Conservation (phyloP, 2,329 filamentous ascomycete species). For the Taxawa tesnikishii region DNA sequence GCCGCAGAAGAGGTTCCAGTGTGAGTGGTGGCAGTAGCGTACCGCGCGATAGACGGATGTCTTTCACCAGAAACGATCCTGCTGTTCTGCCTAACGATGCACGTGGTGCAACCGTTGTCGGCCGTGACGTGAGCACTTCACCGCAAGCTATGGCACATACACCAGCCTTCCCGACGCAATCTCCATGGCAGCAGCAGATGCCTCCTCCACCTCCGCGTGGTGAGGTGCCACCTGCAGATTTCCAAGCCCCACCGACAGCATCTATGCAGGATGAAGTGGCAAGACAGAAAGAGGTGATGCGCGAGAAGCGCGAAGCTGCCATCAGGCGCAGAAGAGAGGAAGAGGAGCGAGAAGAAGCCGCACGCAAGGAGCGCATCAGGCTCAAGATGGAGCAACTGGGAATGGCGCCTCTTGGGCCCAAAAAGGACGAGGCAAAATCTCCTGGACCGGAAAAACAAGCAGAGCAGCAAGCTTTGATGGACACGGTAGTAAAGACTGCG, state of each 20-base stretch:
- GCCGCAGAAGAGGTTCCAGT: constrained; percentile 72
- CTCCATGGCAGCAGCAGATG: constrained; percentile 21
- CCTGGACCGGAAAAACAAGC: constrained; percentile 1
- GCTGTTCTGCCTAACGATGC: constrained; percentile 25
- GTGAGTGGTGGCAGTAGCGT: constrained; percentile 72
- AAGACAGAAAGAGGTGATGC: constrained; percentile 41
- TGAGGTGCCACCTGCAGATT: constrained; percentile 3
- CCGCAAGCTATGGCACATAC: constrained; percentile 11
- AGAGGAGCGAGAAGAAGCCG: constrained; percentile 61
- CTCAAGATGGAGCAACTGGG: constrained; percentile 61
- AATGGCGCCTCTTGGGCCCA: constrained; percentile 32
- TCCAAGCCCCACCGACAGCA: constrained; percentile 7
- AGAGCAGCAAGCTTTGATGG: constrained; percentile 1
- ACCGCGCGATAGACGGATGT: constrained; percentile 52
- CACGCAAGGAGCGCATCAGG: constrained; percentile 55
- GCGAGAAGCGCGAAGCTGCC: constrained; percentile 56
- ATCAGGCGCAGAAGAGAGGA: constrained; percentile 54
- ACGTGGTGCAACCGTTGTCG: constrained; percentile 14
- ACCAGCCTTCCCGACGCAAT: constrained; percentile 15
- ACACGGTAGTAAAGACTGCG: neutral
- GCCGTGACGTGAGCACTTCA: constrained; percentile 21
- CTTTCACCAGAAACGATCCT: constrained; percentile 38
- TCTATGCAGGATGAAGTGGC: constrained; percentile 8
- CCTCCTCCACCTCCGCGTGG: constrained; percentile 12
- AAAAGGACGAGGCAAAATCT: constrained; percentile 9